A percentile compares a stretch with the other conserved stretches of the same genome.
Conservation (phyloP, 164 flowering plant genomes). For the Cinnamomum chago region DNA sequence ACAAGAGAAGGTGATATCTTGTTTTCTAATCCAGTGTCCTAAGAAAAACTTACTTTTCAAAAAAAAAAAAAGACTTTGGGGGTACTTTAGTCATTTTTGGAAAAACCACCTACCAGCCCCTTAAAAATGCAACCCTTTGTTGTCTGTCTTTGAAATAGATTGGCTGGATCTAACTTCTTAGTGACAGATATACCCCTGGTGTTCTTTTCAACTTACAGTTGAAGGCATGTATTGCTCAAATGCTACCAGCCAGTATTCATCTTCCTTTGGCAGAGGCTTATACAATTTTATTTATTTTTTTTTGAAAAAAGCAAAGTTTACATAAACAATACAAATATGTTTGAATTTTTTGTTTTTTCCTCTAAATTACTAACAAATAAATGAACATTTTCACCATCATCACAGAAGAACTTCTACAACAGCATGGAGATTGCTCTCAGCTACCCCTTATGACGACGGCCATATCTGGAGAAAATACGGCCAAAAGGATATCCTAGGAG, state of each 20-base stretch:
- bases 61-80: not conserved
- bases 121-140: too few species aligned
- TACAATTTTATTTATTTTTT: not conserved
- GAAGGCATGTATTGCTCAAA: not conserved
- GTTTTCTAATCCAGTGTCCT: not conserved
- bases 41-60: too few species aligned
- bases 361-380: not conserved
- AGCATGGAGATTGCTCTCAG: not conserved
- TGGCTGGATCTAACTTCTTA: too few species aligned
- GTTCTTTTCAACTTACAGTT: not conserved
- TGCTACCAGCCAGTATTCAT: not conserved
- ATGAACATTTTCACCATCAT: not conserved
- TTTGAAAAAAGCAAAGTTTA: not conserved
- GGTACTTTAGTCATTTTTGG: constrained; percentile 2
- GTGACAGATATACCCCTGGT: too few species aligned
- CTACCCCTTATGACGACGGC: constrained; percentile 32
- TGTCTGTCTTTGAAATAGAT: too few species aligned
- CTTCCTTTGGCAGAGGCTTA: too few species aligned
- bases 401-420: constrained; percentile 6
- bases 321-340: not conserved
- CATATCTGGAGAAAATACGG: constrained; percentile 43
- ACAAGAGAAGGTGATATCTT: constrained; percentile 14
- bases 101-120: too few species aligned
- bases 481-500: constrained; percentile 38
- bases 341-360: not conserved